These are phyloP conservation scores for Pichia sp. DNA, from an alignment of 1,139 yeast genomes.

Conservation along the genomic window DNA sequence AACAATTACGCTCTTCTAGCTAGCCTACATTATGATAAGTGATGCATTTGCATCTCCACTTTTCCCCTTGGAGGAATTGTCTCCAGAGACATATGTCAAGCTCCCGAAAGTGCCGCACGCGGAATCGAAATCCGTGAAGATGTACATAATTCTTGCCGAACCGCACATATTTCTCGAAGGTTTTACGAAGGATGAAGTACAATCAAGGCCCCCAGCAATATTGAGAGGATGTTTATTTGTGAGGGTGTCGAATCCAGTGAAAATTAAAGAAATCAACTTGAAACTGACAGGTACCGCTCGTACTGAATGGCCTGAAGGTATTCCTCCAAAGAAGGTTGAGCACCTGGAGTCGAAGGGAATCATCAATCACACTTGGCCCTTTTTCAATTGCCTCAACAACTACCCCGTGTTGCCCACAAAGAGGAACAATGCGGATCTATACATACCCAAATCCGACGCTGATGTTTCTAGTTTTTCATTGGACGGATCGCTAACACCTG, in stretches of 20 bases:
- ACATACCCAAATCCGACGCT: conserved; percentile 30
- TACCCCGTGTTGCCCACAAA: conserved; percentile 23
- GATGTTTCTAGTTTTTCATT: conserved; percentile 29
- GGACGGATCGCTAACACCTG: conserved; percentile 25
- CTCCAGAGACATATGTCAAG: conserved; percentile 32
- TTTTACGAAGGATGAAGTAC: conserved; percentile 57
- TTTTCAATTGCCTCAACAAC: conserved; percentile 40
- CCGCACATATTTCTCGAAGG: conserved; percentile 78
- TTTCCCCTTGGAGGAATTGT: conserved; percentile 28
- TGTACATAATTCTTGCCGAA: conserved; percentile 66
- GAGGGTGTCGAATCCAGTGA: conserved; percentile 66
- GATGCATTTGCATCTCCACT: conserved; percentile 24
- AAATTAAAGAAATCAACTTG: conserved; percentile 61
- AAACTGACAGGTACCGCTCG: conserved; percentile 64
- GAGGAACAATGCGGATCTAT: conserved; percentile 55
- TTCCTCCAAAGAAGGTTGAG: conserved; percentile 77
- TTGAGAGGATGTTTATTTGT: conserved; percentile 76
- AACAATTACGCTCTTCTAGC: no score
- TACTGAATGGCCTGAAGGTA: conserved; percentile 99
- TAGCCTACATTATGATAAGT: no score
- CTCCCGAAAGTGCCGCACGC: conserved; percentile 45
- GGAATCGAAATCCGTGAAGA: conserved; percentile 40
- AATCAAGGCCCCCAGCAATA: conserved; percentile 70
- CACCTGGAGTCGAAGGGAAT: conserved; percentile 59
- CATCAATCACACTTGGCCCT: conserved; percentile 87